Percentiles rank a stretch among this genome's conserved stretches.
Conservation (phyloP, 306 rosid genomes). For the Canavalia gladiata region DNA sequence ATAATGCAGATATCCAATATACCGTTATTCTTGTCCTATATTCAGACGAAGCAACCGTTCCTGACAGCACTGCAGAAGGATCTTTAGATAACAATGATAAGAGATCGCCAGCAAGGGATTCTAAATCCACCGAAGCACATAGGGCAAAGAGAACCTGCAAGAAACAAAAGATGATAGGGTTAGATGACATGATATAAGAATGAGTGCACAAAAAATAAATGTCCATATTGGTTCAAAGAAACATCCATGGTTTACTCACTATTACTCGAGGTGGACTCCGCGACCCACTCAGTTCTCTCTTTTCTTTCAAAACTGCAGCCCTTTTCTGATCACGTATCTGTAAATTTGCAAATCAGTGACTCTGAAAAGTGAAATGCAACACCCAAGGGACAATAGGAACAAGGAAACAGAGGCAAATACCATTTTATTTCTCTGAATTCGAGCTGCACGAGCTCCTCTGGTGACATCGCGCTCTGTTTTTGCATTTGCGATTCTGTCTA, state of each 20-base stretch:
- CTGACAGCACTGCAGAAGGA: conserved; percentile 48
- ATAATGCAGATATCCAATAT: conserved; percentile 38
- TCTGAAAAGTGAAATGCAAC: not conserved
- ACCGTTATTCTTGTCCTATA: conserved; percentile 84
- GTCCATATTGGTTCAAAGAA: not conserved
- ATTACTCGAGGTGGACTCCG: conserved; percentile 87
- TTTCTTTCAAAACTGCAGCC: conserved; percentile 82
- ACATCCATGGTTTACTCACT: conserved; percentile 57
- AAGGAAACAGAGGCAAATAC: conserved; percentile 47
- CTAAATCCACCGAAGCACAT: conserved; percentile 67
- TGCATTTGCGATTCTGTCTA: conserved; percentile 60
- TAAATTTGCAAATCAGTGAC: conserved; percentile 26
- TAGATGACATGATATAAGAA: not conserved
- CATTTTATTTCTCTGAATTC: conserved; percentile 85
- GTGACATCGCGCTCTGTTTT: conserved; percentile 67
- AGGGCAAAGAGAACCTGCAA: conserved; percentile 89
- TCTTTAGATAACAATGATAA: conserved; percentile 65
- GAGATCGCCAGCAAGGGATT: conserved; percentile 72
- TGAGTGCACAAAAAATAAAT: not conserved
- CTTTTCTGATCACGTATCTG: conserved; percentile 80
- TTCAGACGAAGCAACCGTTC: conserved; percentile 81
- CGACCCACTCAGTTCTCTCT: conserved; percentile 81
- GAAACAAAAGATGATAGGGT: not conserved
- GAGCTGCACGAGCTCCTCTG: conserved; percentile 79
- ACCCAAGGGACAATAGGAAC: not conserved